These are phyloP conservation scores for Aureobasidium lini DNA, from an alignment of 2,329 filamentous ascomycete genomes.

Conservation along the genomic window DNA sequence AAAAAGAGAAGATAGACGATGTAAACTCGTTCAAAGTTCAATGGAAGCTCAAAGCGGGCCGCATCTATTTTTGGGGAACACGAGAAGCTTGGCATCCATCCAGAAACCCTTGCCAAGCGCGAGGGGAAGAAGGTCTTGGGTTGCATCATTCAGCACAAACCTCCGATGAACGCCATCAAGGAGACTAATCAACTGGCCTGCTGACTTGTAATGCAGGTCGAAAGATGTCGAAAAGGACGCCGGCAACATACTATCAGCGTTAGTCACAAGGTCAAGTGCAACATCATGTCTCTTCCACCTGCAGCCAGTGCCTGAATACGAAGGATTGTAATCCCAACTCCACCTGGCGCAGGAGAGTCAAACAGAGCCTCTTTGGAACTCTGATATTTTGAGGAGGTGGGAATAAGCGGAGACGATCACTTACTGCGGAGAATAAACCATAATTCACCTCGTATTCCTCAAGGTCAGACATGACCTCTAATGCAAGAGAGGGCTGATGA, in stretches of 20 bases:
- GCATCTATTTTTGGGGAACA: conserved; percentile 5
- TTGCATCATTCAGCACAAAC: not conserved
- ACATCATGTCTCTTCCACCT: not conserved
- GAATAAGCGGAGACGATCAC: not conserved
- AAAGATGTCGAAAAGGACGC: not conserved
- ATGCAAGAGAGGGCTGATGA: conserved; percentile 3
- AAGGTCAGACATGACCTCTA: not conserved
- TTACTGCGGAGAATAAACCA: not conserved
- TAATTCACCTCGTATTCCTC: not conserved
- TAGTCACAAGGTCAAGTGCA: not conserved
- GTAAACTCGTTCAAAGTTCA: not conserved
- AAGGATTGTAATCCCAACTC: not conserved
- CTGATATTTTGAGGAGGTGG: not conserved
- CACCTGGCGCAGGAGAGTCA: not conserved
- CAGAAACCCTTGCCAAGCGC: not conserved
- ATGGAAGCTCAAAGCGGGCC: not conserved
- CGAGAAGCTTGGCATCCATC: conserved; percentile 5
- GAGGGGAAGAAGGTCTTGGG: not conserved
- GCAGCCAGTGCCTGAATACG: not conserved
- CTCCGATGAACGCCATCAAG: not conserved
- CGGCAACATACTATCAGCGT: not conserved
- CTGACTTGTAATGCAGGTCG: not conserved
- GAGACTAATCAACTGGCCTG: not conserved
- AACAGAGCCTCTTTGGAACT: not conserved
- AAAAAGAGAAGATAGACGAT: not conserved